These are phyloP conservation scores for Hemileia vastatrix DNA, from an alignment of 1,284 basidiomycete species.

Conservation along the genomic window DNA sequence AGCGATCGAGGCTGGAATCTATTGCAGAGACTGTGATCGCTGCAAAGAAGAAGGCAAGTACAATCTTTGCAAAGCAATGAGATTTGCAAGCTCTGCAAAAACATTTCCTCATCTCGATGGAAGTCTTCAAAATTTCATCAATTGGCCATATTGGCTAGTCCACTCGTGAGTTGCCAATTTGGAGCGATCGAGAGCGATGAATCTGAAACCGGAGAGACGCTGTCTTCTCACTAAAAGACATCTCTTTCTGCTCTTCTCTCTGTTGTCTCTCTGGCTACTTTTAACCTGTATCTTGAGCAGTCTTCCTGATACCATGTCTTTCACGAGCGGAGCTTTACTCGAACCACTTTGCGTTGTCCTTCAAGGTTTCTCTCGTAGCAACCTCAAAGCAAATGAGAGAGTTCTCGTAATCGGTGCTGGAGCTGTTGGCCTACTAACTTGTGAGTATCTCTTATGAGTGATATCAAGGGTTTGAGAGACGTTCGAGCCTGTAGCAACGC, in stretches of 20 bases:
- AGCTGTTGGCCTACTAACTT: constrained; percentile 80
- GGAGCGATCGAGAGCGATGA: neutral
- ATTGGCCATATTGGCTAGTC: constrained; percentile 71
- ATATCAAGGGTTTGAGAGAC: too few relatives aligned
- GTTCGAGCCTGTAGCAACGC: neutral
- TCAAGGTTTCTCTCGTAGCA: constrained; percentile 65
- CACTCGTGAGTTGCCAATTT: constrained; percentile 59
- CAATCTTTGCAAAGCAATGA: constrained; percentile 78
- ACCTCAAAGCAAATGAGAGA: constrained; percentile 54
- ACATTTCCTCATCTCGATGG: constrained; percentile 88
- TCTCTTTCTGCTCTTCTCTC: constrained; percentile 20
- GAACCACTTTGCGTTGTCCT: constrained; percentile 84
- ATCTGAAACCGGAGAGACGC: neutral
- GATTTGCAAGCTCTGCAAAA: constrained; percentile 80
- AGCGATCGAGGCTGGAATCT: constrained; percentile 84
- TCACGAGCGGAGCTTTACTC: constrained; percentile 71
- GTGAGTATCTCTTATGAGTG: too few relatives aligned
- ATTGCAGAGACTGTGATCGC: constrained; percentile 57
- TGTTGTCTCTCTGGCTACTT: neutral
- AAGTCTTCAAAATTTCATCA: constrained; percentile 75
- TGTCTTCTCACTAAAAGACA: constrained; percentile 23
- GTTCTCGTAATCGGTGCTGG: constrained; percentile 85
- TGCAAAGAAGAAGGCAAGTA: constrained; percentile 61
- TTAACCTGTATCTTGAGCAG: constrained; percentile 46
- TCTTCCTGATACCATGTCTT: constrained; percentile 63